Evolutionary conservation across 2,329 filamentous ascomycete species (phyloP).

Genomic region (Xylaria multiplex): DNA sequence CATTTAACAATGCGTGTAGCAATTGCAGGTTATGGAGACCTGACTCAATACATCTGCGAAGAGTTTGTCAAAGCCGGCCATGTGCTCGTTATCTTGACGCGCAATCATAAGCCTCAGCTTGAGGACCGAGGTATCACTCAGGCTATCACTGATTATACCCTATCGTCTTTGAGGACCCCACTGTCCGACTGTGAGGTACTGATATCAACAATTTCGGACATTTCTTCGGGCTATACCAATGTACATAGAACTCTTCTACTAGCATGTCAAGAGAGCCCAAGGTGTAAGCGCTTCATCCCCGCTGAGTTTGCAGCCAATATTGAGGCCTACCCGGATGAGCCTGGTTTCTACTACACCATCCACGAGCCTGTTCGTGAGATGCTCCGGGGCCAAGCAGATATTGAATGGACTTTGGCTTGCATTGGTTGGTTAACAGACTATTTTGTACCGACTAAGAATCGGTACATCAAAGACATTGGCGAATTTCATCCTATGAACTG

Average conservation of each 20-base stretch:
- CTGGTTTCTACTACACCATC: constrained; percentile 10
- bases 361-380: constrained; percentile 23
- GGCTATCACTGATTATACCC: constrained; percentile 19
- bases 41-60: constrained; percentile 14
- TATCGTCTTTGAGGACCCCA: not conserved
- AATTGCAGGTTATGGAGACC: constrained; percentile 21
- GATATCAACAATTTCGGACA: constrained; percentile 19
- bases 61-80: constrained; percentile 16
- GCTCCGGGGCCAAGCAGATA: constrained; percentile 10
- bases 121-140: constrained; percentile 10
- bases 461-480: constrained; percentile 20
- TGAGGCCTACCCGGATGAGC: constrained; percentile 19
- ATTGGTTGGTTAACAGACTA: constrained; percentile 24
- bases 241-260: constrained; percentile 12
- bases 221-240: constrained; percentile 14
- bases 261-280: constrained; percentile 18
- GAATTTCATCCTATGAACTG: constrained; percentile 21
- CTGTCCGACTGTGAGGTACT: constrained; percentile 10
- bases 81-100: constrained; percentile 14
- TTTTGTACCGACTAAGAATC: constrained; percentile 21
- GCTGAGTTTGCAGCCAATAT: constrained; percentile 21
- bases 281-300: constrained; percentile 24
- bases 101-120: constrained; percentile 6
- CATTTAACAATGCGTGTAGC: constrained; percentile 19
- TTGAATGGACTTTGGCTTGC: constrained; percentile 23